Evolutionary conservation across 352 stramenopile genomes (phyloP).

Genomic region (Pythium vanterpoolii): DNA sequence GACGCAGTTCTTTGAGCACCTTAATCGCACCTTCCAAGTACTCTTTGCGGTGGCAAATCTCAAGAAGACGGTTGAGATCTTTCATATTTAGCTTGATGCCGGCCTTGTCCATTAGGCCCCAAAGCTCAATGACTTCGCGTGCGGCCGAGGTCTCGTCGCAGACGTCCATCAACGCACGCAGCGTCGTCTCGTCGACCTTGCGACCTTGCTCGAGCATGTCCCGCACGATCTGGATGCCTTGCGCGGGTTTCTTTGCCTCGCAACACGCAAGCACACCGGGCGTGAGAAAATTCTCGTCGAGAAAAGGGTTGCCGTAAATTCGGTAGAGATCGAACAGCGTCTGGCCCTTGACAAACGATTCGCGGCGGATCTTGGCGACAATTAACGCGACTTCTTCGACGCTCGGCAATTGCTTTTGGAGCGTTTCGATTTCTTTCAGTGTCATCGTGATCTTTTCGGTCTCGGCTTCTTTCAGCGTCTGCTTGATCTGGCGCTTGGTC

Average conservation of each 20-base stretch:
- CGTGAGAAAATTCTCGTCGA: conserved; percentile 80
- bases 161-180: conserved; percentile 66
- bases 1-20: conserved; percentile 72
- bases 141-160: conserved; percentile 69
- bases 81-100: conserved; percentile 48
- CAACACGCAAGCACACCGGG: conserved; percentile 78
- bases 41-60: conserved; percentile 75
- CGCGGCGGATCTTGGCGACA: conserved; percentile 51
- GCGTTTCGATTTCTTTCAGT: conserved; percentile 62
- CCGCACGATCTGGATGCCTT: conserved; percentile 75
- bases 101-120: conserved; percentile 63
- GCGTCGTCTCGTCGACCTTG: conserved; percentile 73
- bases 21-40: conserved; percentile 78
- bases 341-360: conserved; percentile 76
- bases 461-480: conserved; percentile 24
- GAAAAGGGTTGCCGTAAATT: conserved; percentile 81
- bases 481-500: neutral
- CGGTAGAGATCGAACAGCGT: conserved; percentile 83
- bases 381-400: conserved; percentile 59
- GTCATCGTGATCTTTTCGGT: conserved; percentile 72
- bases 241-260: conserved; percentile 62
- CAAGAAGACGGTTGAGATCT: conserved; percentile 67
- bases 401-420: conserved; percentile 74
- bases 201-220: conserved; percentile 84
- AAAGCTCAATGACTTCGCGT: conserved; percentile 62